Conservation (phyloP, 208 protist species). For the Acanthamoeba royreba region DNA sequence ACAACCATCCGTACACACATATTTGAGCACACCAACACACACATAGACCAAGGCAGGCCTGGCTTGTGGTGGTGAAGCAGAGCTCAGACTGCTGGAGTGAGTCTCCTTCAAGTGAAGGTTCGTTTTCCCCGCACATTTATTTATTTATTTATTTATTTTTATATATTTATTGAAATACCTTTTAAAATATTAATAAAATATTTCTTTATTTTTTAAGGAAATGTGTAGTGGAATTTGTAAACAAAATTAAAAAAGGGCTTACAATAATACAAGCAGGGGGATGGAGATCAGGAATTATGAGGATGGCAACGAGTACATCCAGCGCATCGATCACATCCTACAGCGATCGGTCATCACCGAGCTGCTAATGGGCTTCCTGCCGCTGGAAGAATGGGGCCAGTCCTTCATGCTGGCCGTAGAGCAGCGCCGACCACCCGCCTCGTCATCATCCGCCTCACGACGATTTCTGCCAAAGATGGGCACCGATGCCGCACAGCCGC, state of each 20-base stretch:
- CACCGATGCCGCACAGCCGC: too few species aligned
- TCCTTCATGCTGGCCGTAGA: constrained; percentile 20
- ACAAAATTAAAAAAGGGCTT: background rate
- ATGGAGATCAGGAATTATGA: background rate
- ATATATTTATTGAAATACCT: background rate
- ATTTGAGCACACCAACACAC: too few species aligned
- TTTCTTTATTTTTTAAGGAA: background rate
- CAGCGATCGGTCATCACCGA: background rate
- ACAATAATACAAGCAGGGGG: background rate
- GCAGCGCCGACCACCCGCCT: background rate
- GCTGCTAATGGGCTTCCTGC: constrained; percentile 18
- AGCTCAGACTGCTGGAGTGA: too few species aligned
- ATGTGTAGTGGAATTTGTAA: background rate
- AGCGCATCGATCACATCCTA: constrained; percentile 5
- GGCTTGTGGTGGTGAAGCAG: too few species aligned
- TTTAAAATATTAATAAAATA: background rate
- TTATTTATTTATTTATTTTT: background rate
- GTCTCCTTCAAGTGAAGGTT: background rate
- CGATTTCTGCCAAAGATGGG: background rate
- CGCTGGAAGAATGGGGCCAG: constrained; percentile 23
- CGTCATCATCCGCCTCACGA: too few species aligned
- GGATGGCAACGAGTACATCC: constrained; percentile 5
- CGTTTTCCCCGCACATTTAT: background rate
- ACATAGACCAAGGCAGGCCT: too few species aligned
- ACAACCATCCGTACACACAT: too few species aligned